Percentiles rank a stretch among this genome's conserved stretches.
Evolutionary conservation across 192 early-diverging fungal species (phyloP).

Genomic region (Coemansia sp.): DNA sequence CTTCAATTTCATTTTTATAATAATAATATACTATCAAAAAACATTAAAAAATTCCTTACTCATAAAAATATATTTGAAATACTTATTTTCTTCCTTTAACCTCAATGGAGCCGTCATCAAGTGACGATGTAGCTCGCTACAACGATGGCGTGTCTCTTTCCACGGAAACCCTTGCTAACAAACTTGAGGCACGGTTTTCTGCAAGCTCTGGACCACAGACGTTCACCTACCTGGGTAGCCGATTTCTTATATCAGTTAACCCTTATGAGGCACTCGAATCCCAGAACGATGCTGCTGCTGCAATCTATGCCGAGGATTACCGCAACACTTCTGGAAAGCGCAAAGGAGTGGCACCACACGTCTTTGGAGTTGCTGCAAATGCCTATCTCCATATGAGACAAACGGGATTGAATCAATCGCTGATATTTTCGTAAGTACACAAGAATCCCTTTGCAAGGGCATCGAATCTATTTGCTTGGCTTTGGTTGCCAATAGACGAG

Average conservation of each 20-base stretch:
- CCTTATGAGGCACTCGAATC: constrained; percentile 62
- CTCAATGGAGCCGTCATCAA: constrained; percentile 38
- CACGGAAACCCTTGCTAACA: constrained; percentile 45
- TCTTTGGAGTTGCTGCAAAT: constrained; percentile 79
- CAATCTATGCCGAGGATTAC: constrained; percentile 74
- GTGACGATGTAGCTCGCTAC: constrained; percentile 48
- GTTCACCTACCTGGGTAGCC: constrained; percentile 70
- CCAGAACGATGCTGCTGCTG: constrained; percentile 61
- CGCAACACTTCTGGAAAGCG: constrained; percentile 61
- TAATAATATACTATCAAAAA: neutral
- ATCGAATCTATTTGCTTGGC: too few relatives aligned
- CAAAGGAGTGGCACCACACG: constrained; percentile 67
- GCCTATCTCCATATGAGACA: constrained; percentile 88
- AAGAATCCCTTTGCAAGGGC: neutral
- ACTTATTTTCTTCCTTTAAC: neutral
- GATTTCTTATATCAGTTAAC: constrained; percentile 71
- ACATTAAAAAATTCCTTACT: neutral
- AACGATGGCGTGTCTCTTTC: constrained; percentile 52
- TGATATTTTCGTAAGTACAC: constrained; percentile 78
- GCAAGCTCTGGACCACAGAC: constrained; percentile 52
- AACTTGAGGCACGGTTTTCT: constrained; percentile 56
- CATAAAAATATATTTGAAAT: neutral
- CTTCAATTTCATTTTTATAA: neutral
- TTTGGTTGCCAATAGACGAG: too few relatives aligned
- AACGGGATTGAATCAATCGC: constrained; percentile 84